These are phyloP conservation scores for Pseudoneurospora amorphoporcata DNA, from an alignment of 495 filamentous ascomycete genomes.

Conservation along the genomic window DNA sequence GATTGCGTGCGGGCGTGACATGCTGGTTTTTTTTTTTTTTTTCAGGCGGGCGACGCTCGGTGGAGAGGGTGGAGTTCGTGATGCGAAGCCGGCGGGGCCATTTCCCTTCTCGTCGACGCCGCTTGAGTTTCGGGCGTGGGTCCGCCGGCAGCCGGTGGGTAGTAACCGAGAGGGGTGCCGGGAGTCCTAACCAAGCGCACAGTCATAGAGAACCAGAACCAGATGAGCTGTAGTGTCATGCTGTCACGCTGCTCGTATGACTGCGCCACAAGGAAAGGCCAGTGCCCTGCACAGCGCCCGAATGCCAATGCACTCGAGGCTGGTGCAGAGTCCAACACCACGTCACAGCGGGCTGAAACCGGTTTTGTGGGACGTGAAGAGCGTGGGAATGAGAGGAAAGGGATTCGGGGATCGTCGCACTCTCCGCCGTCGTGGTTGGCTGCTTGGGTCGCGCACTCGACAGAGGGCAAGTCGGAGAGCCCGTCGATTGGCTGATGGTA, in stretches of 20 bases:
- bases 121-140: neutral
- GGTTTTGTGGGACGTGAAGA: neutral
- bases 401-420: neutral
- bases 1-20: neutral
- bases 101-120: neutral
- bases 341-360: neutral
- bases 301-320: neutral
- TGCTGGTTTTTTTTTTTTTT: neutral
- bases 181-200: neutral
- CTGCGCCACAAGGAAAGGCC: neutral
- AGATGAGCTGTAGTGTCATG: neutral
- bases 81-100: neutral
- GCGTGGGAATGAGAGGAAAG: neutral
- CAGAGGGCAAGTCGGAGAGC: neutral
- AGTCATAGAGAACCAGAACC: neutral
- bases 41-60: neutral
- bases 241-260: neutral
- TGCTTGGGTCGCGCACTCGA: neutral
- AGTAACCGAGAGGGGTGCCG: neutral
- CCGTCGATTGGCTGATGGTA: neutral
- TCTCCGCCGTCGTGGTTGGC: neutral
- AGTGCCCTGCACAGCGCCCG: neutral
- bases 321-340: neutral
- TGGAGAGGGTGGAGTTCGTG: neutral
- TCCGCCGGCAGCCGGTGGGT: neutral